Base-by-base conservation (phyloP, 768 basidiomycete genomes). In the Pleurotus pulmonarius region DNA sequence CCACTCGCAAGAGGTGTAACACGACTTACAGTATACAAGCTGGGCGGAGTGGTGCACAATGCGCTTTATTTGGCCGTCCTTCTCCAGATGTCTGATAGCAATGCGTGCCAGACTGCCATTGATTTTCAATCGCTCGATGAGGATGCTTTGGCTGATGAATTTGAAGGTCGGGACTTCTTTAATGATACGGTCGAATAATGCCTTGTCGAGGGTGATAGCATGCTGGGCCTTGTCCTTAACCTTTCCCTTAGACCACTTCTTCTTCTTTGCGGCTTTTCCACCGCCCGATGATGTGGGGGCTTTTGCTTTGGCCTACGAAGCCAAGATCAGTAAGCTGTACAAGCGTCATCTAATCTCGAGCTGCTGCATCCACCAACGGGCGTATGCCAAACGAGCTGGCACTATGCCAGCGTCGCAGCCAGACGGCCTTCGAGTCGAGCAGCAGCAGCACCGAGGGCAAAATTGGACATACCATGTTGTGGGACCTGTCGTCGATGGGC, bases 181-280 rank as follows among this genome's bases (percentile, higher is more conserved):
- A 69, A 96, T 72, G 81, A 97, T 94, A 68, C 92, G 90, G 78
- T 94, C 92, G 75, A 75, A 96, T 65, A 88, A 90, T 55, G 86
- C 63, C 82, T 98, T 96, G 83, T 98, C 96, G 68, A 96, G 87
- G 64, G 87, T 80, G 74, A 98, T 94, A 66, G 92, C 83, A 84
- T 98, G 95, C 70, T 92, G 87, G 68, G 96, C 93, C 88, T 98
- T 99, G 81, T 99, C 97, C 89, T 99, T 99, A 75, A 99, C 97
- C 80, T 98, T 98, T 73, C 97, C 97, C 85, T 98, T 98, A 66
- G 93, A 97, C 95, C 95, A 98, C 85, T 98, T 98, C 92, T 98
- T 98, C 86, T 98, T 98, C 85, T 98, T 98, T 61, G 91, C 92
- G 69, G 89, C 77, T 74, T 94, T 94, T 70, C 90, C 88, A 63